A percentile compares a stretch with the other conserved stretches of the same genome.
Conservation (phyloP, 2,329 filamentous ascomycete genomes). For the Phialemoniopsis sp. region DNA sequence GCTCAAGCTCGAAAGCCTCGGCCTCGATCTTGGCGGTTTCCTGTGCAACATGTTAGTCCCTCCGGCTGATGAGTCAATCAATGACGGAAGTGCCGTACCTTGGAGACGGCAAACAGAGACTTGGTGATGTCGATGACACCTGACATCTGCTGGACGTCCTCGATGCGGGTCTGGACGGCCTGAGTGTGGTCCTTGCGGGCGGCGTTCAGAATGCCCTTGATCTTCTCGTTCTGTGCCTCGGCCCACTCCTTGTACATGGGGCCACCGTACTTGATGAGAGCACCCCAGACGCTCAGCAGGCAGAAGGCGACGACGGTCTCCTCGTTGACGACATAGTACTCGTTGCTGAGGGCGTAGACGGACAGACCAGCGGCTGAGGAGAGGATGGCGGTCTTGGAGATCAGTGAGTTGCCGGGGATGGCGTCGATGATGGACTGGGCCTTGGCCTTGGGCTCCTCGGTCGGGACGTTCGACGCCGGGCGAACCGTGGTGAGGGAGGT, state of each 20-base stretch:
- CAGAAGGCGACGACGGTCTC: conserved; percentile 93
- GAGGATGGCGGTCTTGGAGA: conserved; percentile 96
- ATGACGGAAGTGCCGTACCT: conserved; percentile 54
- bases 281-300: conserved; percentile 88
- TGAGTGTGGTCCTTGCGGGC: conserved; percentile 92
- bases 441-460: conserved; percentile 92
- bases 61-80: neutral
- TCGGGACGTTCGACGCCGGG: conserved; percentile 71
- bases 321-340: conserved; percentile 99
- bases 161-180: conserved; percentile 91
- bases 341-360: conserved; percentile 95
- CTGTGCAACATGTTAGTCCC: conserved; percentile 38
- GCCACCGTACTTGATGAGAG: conserved; percentile 88
- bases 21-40: conserved; percentile 97
- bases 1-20: conserved; percentile 94
- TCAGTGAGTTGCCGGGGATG: conserved; percentile 84
- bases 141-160: conserved; percentile 90
- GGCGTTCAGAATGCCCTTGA: conserved; percentile 91
- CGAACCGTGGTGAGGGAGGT: conserved; percentile 64
- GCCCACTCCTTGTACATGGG: conserved; percentile 93
- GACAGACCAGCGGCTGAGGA: conserved; percentile 87
- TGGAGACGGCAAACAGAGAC: conserved; percentile 94
- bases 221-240: conserved; percentile 81
- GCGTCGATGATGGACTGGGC: conserved; percentile 92
- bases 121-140: conserved; percentile 96